Evolutionary conservation across 2,329 filamentous ascomycete genomes (phyloP), one percentile per base, ranked within the genome.

Genomic region (Mariannaea sp.): DNA sequence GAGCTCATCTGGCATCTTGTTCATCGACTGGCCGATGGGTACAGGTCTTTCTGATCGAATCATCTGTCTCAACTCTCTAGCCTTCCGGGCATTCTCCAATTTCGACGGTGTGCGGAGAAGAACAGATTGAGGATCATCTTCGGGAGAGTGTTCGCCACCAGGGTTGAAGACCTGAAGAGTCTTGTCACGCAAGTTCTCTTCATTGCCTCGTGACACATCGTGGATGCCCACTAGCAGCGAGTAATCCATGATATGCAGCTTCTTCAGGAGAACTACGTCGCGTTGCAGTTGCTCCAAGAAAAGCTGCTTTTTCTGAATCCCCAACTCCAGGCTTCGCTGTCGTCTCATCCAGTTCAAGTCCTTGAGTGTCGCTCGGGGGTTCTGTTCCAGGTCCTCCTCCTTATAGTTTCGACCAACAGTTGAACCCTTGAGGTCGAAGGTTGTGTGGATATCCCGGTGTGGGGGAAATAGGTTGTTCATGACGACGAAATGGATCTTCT

Each of bases 381-480:
- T 97, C 66, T 87, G 86, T 60, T 88, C 89, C 45, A 97, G 75
- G 53, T 95, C 87, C 40, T 96, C 90, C 71, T 97, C 94, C 65
- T 79, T 88, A 71, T 94, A 93, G 71, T 97, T 91, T 68, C 94
- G 85, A 12, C 94, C 94, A 61, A 97, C 85, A 1, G 93, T 97
- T 6, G 94, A 97, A 7, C 94, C 94, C 75, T 99, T 99, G 63
- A 99, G 74, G 71, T 99, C 94, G 68, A 96, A 99, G 3, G 92
- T 99, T 68, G 91, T 86, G 75, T 99, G 94, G 56, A 99, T 97
- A 71, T 99, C 94, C 63, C 93, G 85, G 75, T 99, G 94, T 6
- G 94, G 93, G 10, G 94, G 94, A 68, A 99, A 99, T 13, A 99
- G 82, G 72, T 99, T 99, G 79, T 99, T 99, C 94, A 99, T 99